Conservation (phyloP, 1,284 basidiomycete species). For the Sanghuangporus baumii region DNA sequence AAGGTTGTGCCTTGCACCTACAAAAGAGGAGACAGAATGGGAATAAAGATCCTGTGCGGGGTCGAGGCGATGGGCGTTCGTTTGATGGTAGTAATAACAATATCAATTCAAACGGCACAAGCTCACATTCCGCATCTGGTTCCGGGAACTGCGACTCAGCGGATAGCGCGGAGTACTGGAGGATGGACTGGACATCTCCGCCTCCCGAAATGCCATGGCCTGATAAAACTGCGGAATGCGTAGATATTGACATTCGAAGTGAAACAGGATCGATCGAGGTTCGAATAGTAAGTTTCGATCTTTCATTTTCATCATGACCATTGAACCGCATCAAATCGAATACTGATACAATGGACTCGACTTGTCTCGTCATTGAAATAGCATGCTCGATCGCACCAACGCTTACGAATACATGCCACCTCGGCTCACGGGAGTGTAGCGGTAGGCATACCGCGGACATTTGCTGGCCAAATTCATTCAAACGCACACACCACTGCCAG, state of each 20-base stretch:
- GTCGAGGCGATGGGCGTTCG: neutral
- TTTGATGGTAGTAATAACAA: neutral
- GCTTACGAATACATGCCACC: slow-evolving; percentile 8
- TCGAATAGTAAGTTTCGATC: slow-evolving; percentile 6
- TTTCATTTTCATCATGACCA: neutral
- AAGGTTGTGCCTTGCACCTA: neutral
- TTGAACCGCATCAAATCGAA: too few relatives aligned
- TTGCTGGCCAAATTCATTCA: slow-evolving; percentile 4
- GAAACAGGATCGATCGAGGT: slow-evolving; percentile 7
- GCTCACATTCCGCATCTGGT: neutral
- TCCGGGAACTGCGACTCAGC: neutral
- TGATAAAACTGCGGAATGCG: neutral
- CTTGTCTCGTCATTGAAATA: neutral
- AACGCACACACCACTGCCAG: neutral
- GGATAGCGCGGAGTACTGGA: slow-evolving; percentile 13
- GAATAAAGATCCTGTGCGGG: neutral
- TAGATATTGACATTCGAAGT: slow-evolving; percentile 7
- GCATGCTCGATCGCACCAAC: slow-evolving; percentile 13
- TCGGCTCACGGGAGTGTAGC: slow-evolving; percentile 8
- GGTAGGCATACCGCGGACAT: slow-evolving; percentile 12
- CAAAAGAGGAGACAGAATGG: neutral
- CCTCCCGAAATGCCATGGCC: neutral
- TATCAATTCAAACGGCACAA: neutral
- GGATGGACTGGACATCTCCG: slow-evolving; percentile 9
- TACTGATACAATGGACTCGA: neutral